Evolutionary conservation across 1,284 basidiomycete species (phyloP), one percentile per base, ranked within the genome.

Genomic region (Ganoderma boninense): DNA sequence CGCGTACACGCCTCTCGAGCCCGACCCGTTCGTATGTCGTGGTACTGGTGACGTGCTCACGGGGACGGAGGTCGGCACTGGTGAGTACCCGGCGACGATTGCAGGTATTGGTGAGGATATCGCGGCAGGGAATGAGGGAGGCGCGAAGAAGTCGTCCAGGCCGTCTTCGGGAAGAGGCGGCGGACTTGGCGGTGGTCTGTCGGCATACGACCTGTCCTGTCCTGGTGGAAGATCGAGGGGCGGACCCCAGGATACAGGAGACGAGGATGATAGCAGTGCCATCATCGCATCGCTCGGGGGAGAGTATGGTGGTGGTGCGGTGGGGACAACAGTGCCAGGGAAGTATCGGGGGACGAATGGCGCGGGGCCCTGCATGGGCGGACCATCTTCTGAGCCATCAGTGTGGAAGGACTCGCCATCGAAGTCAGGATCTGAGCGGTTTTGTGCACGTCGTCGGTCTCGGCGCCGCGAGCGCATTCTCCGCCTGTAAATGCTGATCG

Each of bases 261-360:
- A 71, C 20, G 66, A 65, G 29, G 75, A 73, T 10, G 74, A 66
- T 13, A 79, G 71, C 35, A 78, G 66, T n/a, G 76, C 69, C 18
- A 65, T 74, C 40, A 75, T 76, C 32, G 65, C 68, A 29, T 76
- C 75, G 46, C 68, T 69, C 11, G 73, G 71, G 7, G 76, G 75
- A 16, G 74, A 70, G 67, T 79, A 79, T 20, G 77, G 75, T 35
- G 84, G 84, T n/a, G 85, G 85, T 6, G 84, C 82, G 20, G 81
- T 73, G 42, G 82, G 80, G 49, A 83, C 79, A 46, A 83, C 76
- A 0, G 84, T 85, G 14, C 85, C 86, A 56, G 86, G 87, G 83
- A 88, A 88, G 77, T 84, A 89, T 73, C 86, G 83, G 74, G 87
- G 87, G 32, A 87, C 79, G 77, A 89, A 89, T 18, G 84, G 82